Percentiles rank a stretch among this genome's conserved stretches.
phyloP scores from a whole-genome alignment of 352 stramenopile species.

The Phytophthora pini region DNA sequence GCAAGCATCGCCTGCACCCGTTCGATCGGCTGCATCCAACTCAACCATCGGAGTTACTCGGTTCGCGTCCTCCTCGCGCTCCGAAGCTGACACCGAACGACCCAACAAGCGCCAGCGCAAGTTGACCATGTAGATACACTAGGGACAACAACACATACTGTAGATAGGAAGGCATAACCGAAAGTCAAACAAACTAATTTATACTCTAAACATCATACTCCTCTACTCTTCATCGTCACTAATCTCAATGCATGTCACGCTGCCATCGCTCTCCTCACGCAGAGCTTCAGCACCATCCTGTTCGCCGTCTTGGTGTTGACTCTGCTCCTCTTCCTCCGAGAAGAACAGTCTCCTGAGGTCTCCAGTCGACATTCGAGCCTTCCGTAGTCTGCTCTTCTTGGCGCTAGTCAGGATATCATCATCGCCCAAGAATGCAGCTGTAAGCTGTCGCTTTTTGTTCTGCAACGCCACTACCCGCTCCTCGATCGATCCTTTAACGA shows the following conservation, averaged over 20 bases:
- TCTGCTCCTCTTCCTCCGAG: constrained; percentile 32
- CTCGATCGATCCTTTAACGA: constrained; percentile 91
- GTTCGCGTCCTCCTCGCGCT: constrained; percentile 27
- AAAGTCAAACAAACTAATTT: constrained; percentile 38
- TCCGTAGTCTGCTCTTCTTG: constrained; percentile 33
- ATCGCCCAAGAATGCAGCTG: constrained; percentile 77
- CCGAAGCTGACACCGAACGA: constrained; percentile 28
- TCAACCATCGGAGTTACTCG: constrained; percentile 37
- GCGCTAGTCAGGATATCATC: constrained; percentile 19
- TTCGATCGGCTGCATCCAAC: constrained; percentile 19
- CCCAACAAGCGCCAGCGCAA: constrained; percentile 39
- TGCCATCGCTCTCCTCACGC: constrained; percentile 21
- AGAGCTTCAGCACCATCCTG: background rate
- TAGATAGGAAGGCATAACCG: constrained; percentile 29
- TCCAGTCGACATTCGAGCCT: constrained; percentile 46
- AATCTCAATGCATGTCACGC: constrained; percentile 42
- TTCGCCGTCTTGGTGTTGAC: constrained; percentile 1
- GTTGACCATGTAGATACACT: constrained; percentile 36
- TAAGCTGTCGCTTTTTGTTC: constrained; percentile 86
- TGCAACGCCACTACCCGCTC: constrained; percentile 91
- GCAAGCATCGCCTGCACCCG: constrained; percentile 21
- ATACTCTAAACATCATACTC: constrained; percentile 27
- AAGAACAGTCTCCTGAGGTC: constrained; percentile 63
- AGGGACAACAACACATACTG: constrained; percentile 31
- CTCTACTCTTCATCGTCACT: constrained; percentile 25